Conservation (phyloP, 768 basidiomycete species). For the Psilocybe subaeruginosa region DNA sequence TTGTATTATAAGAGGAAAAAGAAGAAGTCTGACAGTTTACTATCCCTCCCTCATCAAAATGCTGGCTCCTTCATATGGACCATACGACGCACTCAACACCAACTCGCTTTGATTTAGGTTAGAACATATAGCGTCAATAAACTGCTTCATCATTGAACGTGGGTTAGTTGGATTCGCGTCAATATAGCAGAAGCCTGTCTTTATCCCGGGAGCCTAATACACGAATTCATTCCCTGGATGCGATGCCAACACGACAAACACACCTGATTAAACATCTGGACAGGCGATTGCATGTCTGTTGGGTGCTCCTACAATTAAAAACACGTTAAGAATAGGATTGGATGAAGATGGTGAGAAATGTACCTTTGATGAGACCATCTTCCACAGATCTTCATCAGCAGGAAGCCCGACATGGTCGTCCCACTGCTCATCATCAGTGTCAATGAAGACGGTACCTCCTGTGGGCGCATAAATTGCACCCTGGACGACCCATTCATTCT, state of each 20-base stretch:
- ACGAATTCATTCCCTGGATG: too few species aligned
- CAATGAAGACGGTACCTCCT: conserved; percentile 13
- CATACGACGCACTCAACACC: not conserved
- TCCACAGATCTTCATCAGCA: not conserved
- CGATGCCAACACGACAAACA: too few species aligned
- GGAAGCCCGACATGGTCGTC: not conserved
- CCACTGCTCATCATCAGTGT: conserved; percentile 14
- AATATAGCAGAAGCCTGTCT: not conserved
- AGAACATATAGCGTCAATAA: not conserved
- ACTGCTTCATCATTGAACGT: not conserved
- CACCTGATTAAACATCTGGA: too few species aligned
- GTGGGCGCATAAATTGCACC: conserved; percentile 9
- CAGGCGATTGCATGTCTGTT: too few species aligned
- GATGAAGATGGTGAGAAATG: not conserved
- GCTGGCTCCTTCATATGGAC: not conserved
- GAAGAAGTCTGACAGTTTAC: not conserved
- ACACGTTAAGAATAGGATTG: too few species aligned
- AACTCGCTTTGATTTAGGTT: not conserved
- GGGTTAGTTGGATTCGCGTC: not conserved
- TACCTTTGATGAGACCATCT: not conserved
- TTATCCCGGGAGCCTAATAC: too few species aligned
- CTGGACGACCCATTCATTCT: conserved; percentile 6
- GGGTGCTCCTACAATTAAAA: too few species aligned
- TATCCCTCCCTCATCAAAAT: not conserved
- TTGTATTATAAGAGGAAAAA: too few species aligned